Evolutionary conservation across 306 rosid genomes (phyloP), one percentile per base, ranked within the genome.

Genomic region (Rosa lucieae): DNA sequence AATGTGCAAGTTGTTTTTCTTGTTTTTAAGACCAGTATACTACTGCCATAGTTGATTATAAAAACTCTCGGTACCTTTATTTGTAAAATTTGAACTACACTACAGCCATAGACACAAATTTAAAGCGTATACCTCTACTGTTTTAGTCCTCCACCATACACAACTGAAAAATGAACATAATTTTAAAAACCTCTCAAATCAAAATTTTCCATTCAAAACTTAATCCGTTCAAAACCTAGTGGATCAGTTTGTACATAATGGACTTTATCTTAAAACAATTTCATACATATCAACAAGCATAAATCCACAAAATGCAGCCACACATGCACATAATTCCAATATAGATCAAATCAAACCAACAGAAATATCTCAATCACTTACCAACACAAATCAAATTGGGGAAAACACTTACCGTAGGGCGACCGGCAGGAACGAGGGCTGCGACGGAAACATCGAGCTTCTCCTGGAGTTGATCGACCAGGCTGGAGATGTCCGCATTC

Each of bases 331-430:
- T 0, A 58, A n/a, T 56, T 40, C 3, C 40, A 10, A 55, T 23
- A n/a, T 0, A 40, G 10, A 59, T 43, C 77, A 74, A 65, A 80
- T 52, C 53, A 42, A 77, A 15, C 53, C 81, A 83, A 14, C 65
- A 78, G 51, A 83, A 48, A 72, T 32, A 67, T 65, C 67, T 66
- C 52, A 42, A 23, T 77, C 82, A n/a, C 48, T 56, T 12, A 42
- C 49, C 18, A 29, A 39, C 52, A 48, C 8, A 55, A 40, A 59
- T 23, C 35, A 62, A 10, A 32, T 32, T 32, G 35, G 35, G 35
- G 35, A 32, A 32, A 32, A 32, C 35, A 32, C 35, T 32, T 32
- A 32, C 35, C 35, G 3, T 32, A 32, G 35, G 35, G 35, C 35
- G 35, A 32, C 35, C 35, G 3, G 35, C 3, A 32, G 35, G 35